Base-by-base conservation (phyloP, 345 rosid species). In the Salix dunnii region DNA sequence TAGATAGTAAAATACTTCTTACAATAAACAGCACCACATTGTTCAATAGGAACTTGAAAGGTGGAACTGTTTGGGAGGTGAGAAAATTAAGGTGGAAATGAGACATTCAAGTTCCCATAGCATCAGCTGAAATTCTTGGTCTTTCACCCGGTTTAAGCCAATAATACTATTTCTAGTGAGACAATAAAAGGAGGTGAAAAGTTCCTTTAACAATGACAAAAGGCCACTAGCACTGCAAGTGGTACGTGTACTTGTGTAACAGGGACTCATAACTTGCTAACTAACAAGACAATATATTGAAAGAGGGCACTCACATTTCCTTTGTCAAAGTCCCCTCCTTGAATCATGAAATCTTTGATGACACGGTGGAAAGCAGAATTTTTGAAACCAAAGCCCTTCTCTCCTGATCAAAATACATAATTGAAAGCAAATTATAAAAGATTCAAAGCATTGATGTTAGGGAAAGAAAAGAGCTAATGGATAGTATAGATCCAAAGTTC, bases 261-360 rank as follows among this genome's bases (percentile, higher is more conserved):
- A 17, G 16, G 71, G 68, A 51, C 18, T 60, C 53, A 53, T 43
- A 65, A 21, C 33, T 63, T 27, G 66, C 25, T 14, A 40, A 63
- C 5, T 25, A 11, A 38, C 31, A 49, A 48, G 20, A 62, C 40
- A 7, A 74, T 33, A 63, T 21, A 68, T 49, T 35, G 14, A 38
- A 67, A 70, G 1, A 61, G 53, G 61, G 33, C 69, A 67, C 98
- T 68, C 85, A 94, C 99, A 90, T 96, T 96, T 78, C 96, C 99
- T 79, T 92, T 92, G 51, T 96, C 99, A 67, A 94, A 96, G 81
- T 96, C 98, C 25, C 99, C 99, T 79, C 99, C 99, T 78, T 94
- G 99, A 83, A 96, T 96, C 99, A 96, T 91, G 86, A 93, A 96
- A 88, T 96, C 98, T 73, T 84, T 90, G 79, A 96, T 96, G 68